phyloP scores from a whole-genome alignment of 805 yeast genomes.

The Saccharomycopsis sp. region DNA sequence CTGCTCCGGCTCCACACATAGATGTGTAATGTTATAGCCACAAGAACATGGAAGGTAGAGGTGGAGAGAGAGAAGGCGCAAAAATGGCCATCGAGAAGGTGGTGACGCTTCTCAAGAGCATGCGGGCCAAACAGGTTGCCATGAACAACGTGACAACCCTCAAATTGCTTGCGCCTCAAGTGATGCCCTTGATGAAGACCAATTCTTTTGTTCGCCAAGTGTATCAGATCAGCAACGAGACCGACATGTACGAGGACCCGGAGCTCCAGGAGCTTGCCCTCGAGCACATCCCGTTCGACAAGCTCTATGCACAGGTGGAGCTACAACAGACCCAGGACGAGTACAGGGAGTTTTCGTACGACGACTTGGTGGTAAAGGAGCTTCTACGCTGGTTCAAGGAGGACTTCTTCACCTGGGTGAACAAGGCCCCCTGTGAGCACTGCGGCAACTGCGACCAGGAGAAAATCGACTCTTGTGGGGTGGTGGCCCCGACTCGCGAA shows the following conservation, averaged over 20 bases:
- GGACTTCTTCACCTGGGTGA: conserved; percentile 79
- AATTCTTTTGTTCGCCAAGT: neutral
- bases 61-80: no score
- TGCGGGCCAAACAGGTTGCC: no score
- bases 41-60: no score
- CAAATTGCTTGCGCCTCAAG: no score
- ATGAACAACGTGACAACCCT: no score
- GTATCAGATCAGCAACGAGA: neutral
- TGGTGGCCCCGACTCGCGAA: conserved; percentile 33
- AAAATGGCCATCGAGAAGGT: no score
- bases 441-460: conserved; percentile 39
- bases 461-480: conserved; percentile 33
- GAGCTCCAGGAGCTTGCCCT: conserved; percentile 47
- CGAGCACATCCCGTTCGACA: conserved; percentile 51
- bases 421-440: conserved; percentile 48
- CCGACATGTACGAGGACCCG: conserved; percentile 34
- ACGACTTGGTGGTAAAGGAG: conserved; percentile 51
- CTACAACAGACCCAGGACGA: conserved; percentile 3
- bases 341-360: conserved; percentile 31
- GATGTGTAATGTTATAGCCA: no score
- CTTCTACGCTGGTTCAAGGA: conserved; percentile 63
- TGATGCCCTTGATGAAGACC: no score
- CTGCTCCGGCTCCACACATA: no score
- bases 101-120: no score
- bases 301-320: conserved; percentile 55